phyloP scores from a whole-genome alignment of 805 yeast genomes.

The Kodamaea laetipori region DNA sequence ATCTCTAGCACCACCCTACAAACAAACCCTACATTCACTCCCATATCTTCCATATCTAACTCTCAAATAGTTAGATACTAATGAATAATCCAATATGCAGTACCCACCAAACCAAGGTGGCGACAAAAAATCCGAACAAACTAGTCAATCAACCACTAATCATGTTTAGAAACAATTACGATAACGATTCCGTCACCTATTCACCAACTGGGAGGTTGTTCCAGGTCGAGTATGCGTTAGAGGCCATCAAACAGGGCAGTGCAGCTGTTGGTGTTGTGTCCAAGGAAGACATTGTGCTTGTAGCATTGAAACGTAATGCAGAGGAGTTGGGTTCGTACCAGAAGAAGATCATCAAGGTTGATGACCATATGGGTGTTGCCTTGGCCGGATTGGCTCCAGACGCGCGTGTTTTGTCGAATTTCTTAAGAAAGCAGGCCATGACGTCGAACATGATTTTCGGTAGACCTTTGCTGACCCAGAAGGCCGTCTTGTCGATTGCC shows the following conservation, averaged over 20 bases:
- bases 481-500: conserved; percentile 83
- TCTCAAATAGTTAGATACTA: too few relatives aligned
- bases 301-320: conserved; percentile 92
- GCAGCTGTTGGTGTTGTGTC: conserved; percentile 95
- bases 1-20: too few relatives aligned
- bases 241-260: conserved; percentile 96
- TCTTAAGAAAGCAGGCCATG: conserved; percentile 88
- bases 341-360: conserved; percentile 87
- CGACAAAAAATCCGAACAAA: conserved; percentile 8
- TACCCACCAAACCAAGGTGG: conserved; percentile 6
- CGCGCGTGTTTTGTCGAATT: conserved; percentile 90
- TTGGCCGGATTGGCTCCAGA: conserved; percentile 98
- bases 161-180: conserved; percentile 95
- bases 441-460: conserved; percentile 80
- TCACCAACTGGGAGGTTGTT: conserved; percentile 93
- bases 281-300: conserved; percentile 83
- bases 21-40: too few relatives aligned
- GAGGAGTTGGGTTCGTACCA: conserved; percentile 98
- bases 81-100: neutral
- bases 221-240: conserved; percentile 86
- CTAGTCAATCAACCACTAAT: conserved; percentile 3
- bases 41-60: too few relatives aligned
- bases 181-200: conserved; percentile 96
- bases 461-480: conserved; percentile 79
- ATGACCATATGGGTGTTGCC: conserved; percentile 91